A percentile compares a stretch with the other conserved stretches of the same genome.
Conservation (phyloP, 2,329 filamentous ascomycete species). For the Curvularia eragrostidis region DNA sequence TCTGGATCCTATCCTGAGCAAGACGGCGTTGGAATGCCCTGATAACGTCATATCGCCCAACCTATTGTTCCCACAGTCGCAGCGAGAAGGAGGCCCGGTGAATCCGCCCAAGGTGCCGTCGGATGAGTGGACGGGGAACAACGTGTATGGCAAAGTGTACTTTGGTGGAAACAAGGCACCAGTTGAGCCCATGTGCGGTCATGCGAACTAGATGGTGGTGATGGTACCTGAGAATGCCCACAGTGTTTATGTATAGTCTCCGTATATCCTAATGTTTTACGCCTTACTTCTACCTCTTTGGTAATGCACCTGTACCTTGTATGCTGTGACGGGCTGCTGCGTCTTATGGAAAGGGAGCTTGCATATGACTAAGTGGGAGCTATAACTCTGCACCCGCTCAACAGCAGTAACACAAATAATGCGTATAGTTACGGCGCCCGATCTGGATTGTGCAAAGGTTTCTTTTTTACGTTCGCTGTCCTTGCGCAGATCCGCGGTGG, state of each 20-base stretch:
- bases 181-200: constrained; percentile 23
- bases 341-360: background rate
- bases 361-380: background rate
- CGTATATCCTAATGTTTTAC: background rate
- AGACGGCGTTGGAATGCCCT: constrained; percentile 46
- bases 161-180: constrained; percentile 32
- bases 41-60: constrained; percentile 34
- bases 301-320: too few relatives aligned
- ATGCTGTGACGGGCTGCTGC: background rate
- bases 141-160: constrained; percentile 48
- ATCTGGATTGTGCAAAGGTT: background rate
- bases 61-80: constrained; percentile 40
- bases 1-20: constrained; percentile 37
- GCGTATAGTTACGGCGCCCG: background rate
- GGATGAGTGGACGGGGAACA: constrained; percentile 41
- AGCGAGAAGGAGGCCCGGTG: constrained; percentile 37
- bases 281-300: background rate
- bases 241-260: background rate
- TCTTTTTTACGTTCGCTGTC: background rate
- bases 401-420: background rate
- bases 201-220: background rate
- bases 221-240: background rate
- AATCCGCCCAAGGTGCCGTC: constrained; percentile 32
- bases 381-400: too few relatives aligned
- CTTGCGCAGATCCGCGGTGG: constrained; percentile 4